Percentiles rank a stretch among this genome's conserved stretches.
These are phyloP conservation scores for Talaromyces trachyspermus DNA, from an alignment of 495 filamentous ascomycete genomes.

Conservation along the genomic window DNA sequence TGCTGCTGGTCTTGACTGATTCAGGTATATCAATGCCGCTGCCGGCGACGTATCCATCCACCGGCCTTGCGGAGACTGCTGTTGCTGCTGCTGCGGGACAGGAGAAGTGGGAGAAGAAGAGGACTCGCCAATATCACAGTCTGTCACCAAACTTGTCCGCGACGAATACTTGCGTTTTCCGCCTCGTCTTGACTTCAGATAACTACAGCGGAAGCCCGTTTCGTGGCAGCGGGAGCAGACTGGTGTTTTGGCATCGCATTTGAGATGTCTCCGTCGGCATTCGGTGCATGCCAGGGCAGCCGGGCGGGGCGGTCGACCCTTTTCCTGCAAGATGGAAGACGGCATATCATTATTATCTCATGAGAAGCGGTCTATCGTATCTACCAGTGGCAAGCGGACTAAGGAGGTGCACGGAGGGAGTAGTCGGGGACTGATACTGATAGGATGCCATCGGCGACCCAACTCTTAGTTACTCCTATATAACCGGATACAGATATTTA, in stretches of 20 bases:
- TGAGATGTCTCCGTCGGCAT: slow-evolving; percentile 12
- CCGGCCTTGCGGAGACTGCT: background rate
- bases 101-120: background rate
- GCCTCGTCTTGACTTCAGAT: slow-evolving; percentile 4
- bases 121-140: background rate
- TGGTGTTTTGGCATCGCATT: slow-evolving; percentile 9
- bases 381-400: no score
- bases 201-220: background rate
- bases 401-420: background rate
- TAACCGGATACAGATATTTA: no score
- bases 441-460: background rate
- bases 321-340: slow-evolving; percentile 4
- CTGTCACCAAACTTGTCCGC: background rate
- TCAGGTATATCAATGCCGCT: slow-evolving; percentile 1
- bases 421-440: no score
- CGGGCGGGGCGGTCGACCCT: background rate
- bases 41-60: slow-evolving; percentile 3
- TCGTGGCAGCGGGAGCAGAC: slow-evolving; percentile 7
- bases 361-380: background rate
- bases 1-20: background rate
- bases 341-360: background rate
- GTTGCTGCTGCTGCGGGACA: background rate
- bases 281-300: slow-evolving; percentile 12
- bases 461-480: no score
- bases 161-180: background rate